Evolutionary conservation across 2,329 filamentous ascomycete species (phyloP), one percentile per base, ranked within the genome.

Genomic region (Neonectria neomacrospora): DNA sequence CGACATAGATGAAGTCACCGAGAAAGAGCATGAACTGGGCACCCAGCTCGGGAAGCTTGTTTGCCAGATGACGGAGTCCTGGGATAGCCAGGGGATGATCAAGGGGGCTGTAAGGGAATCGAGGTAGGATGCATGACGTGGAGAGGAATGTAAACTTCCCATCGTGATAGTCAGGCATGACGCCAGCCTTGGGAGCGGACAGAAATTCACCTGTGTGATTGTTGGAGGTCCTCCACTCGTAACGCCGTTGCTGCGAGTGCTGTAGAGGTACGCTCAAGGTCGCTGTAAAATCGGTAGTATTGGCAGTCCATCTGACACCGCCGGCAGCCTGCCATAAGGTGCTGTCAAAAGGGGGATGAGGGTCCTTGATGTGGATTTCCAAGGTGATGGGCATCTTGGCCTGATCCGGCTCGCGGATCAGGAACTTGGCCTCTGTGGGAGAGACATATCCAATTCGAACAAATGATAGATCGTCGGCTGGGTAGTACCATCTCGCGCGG

Each of bases 41-140:
- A 28, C 90, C 85, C 5, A 98, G 80, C 7, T 86, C 83, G 0
- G 89, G 89, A 5, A 98, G 81, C 47, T 90, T 86, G n/a, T 86
- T 83, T 2, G 92, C 90, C 58, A 99, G 84, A 70, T 93, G 84
- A 56, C 87, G 88, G 73, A 97, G 86, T 1, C 96, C 96, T 0
- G 91, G 91, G 48, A 97, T 91, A 11, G 91, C 86, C 3, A 98
- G 83, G 0, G 95, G 88, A 74, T 97, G 93, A 41, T 93, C 87
- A n/a, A 94, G 78, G 0, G 93, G 91, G 45, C 86, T 92, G 78
- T 99, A 99, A 0, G 96, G 96, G 59, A 98, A 93, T 18, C 93
- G 91, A 11, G 91, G 91, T 71, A 97, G 92, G 73, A 98, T 93
- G 78, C 96, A 99, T 44, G 93, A 97, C 0, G 93, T 96, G 3